Percentiles rank a stretch among this genome's conserved stretches.
These are phyloP conservation scores for Helianthus tuberosus DNA, from an alignment of 129 eudicot species.

Conservation along the genomic window DNA sequence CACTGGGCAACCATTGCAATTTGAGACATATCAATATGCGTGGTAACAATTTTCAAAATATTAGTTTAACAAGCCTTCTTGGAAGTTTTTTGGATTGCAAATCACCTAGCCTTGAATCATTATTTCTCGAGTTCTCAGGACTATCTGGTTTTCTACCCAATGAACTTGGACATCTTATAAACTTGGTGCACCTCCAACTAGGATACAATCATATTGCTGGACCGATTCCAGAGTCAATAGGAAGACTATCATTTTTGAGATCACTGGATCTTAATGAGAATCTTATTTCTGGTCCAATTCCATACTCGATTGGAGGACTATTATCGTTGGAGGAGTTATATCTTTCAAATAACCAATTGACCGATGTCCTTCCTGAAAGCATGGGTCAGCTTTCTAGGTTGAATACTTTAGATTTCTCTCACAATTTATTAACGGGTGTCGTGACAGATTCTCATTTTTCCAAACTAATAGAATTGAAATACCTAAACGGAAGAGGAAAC, in stretches of 20 bases:
- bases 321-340: background rate
- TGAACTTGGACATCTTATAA: background rate
- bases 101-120: slow-evolving; percentile 3
- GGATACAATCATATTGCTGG: background rate
- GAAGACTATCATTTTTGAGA: background rate
- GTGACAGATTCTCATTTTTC: slow-evolving; percentile 38
- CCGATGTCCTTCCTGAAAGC: background rate
- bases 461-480: slow-evolving; percentile 2
- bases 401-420: background rate
- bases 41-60: background rate
- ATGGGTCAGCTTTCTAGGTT: slow-evolving; percentile 24
- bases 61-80: slow-evolving; percentile 9
- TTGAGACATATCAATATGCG: background rate
- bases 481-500: slow-evolving; percentile 21
- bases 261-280: background rate
- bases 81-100: slow-evolving; percentile 14
- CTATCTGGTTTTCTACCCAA: slow-evolving; percentile 9
- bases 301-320: slow-evolving; percentile 5
- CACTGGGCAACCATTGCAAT: slow-evolving; percentile 5
- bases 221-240: slow-evolving; percentile 2
- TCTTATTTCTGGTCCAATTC: slow-evolving; percentile 7
- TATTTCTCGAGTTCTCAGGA: background rate
- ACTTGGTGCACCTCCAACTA: background rate
- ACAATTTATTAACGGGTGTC: slow-evolving; percentile 30
- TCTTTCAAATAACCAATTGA: slow-evolving; percentile 10